Base-by-base conservation (phyloP, 2,329 filamentous ascomycete species). In the Beauveria pseudobassiana region DNA sequence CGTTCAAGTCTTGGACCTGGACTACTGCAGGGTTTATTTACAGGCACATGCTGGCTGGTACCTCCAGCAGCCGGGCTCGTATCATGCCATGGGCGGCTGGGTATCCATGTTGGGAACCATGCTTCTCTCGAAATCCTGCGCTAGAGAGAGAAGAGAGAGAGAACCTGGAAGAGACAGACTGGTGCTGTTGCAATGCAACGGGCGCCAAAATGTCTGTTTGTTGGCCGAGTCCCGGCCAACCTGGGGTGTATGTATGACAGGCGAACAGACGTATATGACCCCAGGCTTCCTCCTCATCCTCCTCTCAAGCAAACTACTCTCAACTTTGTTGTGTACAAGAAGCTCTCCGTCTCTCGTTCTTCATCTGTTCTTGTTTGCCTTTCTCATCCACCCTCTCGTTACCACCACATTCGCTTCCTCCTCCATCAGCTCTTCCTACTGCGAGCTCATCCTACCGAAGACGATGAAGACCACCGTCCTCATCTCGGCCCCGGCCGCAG, bases 391-490 rank as follows among this genome's bases (percentile, higher is more conserved):
- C 49, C 28, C 20, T 51, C 49, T 30, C 28, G 18, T n/a, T n/a
- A 57, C 12, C 52, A 46, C 61, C 34, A 38, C 34, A 16, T 38
- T 38, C 34, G 34, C 34, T 38, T 38, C 34, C 34, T 38, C 12
- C 34, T 16, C 14, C 34, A 38, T 38, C 34, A 38, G 12, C 34
- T 38, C 34, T 14, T 14, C 34, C 34, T 38, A 38, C 12, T 38
- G 34, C 34, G 34, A 38, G 34, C 34, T 38, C 34, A 38, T 38
- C 12, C 5, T 38, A 38, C 34, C 34, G 12, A 38, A 38, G 63
- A 71, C 64, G 24, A 76, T 76, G 74, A 76, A 75, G 69, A 66
- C 68, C 62, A 58, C 61, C 30, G 53, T 69, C 56, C 59, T 74
- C 62, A 61, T 75, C 58, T 60, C 74, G 61, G 63, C 69, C 65